Conservation (phyloP, 2,329 filamentous ascomycete species). For the Ophiognomonia clavigignenti-juglandacearum region DNA sequence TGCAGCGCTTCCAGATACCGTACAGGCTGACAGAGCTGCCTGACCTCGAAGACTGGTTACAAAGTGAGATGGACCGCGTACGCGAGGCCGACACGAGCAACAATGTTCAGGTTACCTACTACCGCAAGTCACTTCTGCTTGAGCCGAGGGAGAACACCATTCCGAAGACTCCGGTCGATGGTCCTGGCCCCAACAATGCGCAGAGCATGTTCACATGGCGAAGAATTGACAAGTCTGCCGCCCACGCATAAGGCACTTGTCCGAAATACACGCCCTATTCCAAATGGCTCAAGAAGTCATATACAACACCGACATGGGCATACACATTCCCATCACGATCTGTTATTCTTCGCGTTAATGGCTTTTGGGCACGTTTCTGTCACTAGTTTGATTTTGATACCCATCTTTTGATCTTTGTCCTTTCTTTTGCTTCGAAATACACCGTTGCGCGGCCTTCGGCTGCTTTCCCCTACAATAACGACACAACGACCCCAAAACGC, state of each 20-base stretch:
- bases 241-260: not conserved
- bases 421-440: slow-evolving; percentile 5
- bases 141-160: slow-evolving; percentile 62
- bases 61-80: slow-evolving; percentile 73
- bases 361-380: not conserved
- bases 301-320: not conserved
- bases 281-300: not conserved
- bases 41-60: slow-evolving; percentile 91
- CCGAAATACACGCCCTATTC: not conserved
- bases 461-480: no score
- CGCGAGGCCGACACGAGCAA: slow-evolving; percentile 49
- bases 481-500: no score
- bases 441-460: not conserved
- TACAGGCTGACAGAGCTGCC: slow-evolving; percentile 78
- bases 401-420: slow-evolving; percentile 1
- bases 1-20: slow-evolving; percentile 93
- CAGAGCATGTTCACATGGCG: slow-evolving; percentile 17
- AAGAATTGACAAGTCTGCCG: slow-evolving; percentile 8
- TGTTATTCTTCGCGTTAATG: not conserved
- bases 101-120: slow-evolving; percentile 60
- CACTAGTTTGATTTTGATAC: slow-evolving; percentile 11
- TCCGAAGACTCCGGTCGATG: slow-evolving; percentile 25
- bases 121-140: slow-evolving; percentile 77
- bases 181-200: slow-evolving; percentile 14
- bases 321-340: not conserved